phyloP scores from a whole-genome alignment of 495 filamentous ascomycete genomes.

The Chaetomidium leptoderma region DNA sequence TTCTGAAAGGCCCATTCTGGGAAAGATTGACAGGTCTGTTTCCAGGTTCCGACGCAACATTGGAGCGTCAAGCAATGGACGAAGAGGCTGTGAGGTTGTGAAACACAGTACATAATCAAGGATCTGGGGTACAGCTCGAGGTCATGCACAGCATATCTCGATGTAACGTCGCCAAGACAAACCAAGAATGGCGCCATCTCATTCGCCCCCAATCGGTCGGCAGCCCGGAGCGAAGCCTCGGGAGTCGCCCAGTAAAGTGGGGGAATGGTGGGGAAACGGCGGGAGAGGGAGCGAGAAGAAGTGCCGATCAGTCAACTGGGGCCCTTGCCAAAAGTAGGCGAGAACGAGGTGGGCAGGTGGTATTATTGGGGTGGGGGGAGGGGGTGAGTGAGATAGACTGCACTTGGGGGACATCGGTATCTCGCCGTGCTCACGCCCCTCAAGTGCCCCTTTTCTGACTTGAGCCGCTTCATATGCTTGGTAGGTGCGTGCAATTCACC shows the following conservation, averaged over 20 bases:
- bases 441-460: too few relatives aligned
- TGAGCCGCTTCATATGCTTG: too few relatives aligned
- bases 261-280: background rate
- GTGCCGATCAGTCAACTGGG: conserved; percentile 7
- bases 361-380: too few relatives aligned
- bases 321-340: background rate
- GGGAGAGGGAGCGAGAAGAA: background rate
- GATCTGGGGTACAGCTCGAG: background rate
- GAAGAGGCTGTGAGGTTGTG: background rate
- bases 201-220: conserved; percentile 13
- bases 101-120: background rate
- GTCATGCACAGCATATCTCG: conserved; percentile 20
- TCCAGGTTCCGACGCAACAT: too few relatives aligned
- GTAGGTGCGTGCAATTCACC: background rate
- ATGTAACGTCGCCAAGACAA: conserved; percentile 15
- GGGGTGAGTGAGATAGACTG: too few relatives aligned
- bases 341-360: conserved; percentile 21
- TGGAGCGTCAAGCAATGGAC: background rate
- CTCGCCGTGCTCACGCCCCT: too few relatives aligned
- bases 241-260: background rate
- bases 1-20: too few relatives aligned
- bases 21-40: too few relatives aligned
- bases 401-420: too few relatives aligned
- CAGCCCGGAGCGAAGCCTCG: conserved; percentile 5
- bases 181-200: conserved; percentile 17